Evolutionary conservation across 768 basidiomycete species (phyloP), one percentile per base, ranked within the genome.

Genomic region (Suillus bovinus): DNA sequence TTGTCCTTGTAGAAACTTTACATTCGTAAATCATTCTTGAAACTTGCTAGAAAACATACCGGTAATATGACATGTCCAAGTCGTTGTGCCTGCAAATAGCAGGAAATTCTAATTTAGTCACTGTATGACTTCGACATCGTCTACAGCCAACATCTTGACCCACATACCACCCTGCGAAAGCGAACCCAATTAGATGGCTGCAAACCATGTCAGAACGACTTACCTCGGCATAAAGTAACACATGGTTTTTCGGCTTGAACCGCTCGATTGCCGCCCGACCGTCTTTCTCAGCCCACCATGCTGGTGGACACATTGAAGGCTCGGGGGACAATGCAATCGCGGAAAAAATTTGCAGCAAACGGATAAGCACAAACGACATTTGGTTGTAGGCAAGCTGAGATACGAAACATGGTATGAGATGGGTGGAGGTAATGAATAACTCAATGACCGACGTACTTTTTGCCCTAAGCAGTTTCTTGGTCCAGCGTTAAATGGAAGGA

Each of bases 131-230:
- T 58, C 38, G 27, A 31, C 36, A 50, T 42, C 50, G 53, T 76
- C 71, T 2, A 63, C 69, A 46, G 71, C 68, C 22, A 67, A 69
- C 80, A 81, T 79, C 61, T 70, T 78, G 34, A 81, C 74, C 81
- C 81, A 82, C 24, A 83, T 63, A 10, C 82, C 81, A 2, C 79
- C 80, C 79, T 81, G 49, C 1, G n/a, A 55, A n/a, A 14, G 13
- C 55, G 49, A 29, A 54, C n/a, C n/a, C 33, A 33, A 14, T 17
- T n/a, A 17, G 8, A 36, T 39, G 33, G 1, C 59, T 38, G 13
- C 24, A 10, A 49, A 53, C 3, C 0, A 2, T 44, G 27, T 38
- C 20, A 27, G 34, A 27, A 20, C 20, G 8, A 29, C 78, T 50
- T 64, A 80, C 79, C 74, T 78, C 70, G n/a, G 77, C 73, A 24